phyloP scores from a whole-genome alignment of 306 rosid species.

The Dicorynia guianensis region DNA sequence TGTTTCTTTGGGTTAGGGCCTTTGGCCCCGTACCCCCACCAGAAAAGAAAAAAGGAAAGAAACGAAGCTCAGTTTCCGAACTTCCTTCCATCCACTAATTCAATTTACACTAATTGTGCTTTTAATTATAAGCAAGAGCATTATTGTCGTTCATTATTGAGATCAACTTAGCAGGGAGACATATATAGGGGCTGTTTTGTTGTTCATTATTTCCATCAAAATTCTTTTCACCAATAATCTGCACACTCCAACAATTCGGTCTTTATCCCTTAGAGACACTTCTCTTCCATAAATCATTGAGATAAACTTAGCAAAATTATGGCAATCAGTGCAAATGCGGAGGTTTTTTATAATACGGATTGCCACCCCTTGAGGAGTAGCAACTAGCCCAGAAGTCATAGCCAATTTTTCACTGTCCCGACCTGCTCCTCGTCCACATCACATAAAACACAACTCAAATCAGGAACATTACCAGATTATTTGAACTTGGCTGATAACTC shows the following conservation, averaged over 20 bases:
- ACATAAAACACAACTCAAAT: constrained; percentile 77
- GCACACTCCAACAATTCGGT: constrained; percentile 80
- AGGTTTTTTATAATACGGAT: constrained; percentile 83
- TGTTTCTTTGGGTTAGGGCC: too few relatives aligned
- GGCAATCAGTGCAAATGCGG: constrained; percentile 91
- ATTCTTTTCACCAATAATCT: constrained; percentile 73
- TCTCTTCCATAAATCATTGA: constrained; percentile 66
- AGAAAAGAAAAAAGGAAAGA: too few relatives aligned
- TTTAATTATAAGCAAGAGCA: too few relatives aligned
- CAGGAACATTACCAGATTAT: constrained; percentile 79
- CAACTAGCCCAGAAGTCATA: constrained; percentile 75
- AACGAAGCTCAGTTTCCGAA: too few relatives aligned
- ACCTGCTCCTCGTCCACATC: constrained; percentile 91
- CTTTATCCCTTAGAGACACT: constrained; percentile 79
- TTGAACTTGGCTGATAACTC: constrained; percentile 64
- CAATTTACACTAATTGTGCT: too few relatives aligned
- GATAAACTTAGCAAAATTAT: constrained; percentile 79
- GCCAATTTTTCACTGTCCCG: constrained; percentile 93
- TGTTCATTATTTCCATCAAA: constrained; percentile 6
- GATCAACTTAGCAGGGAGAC: too few relatives aligned
- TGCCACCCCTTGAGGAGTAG: constrained; percentile 54
- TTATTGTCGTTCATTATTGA: too few relatives aligned
- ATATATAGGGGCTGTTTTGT: too few relatives aligned
- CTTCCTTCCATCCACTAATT: too few relatives aligned
- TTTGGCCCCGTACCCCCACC: too few relatives aligned